Base-by-base conservation (phyloP, 306 rosid genomes). In the Cucurbita pepo region DNA sequence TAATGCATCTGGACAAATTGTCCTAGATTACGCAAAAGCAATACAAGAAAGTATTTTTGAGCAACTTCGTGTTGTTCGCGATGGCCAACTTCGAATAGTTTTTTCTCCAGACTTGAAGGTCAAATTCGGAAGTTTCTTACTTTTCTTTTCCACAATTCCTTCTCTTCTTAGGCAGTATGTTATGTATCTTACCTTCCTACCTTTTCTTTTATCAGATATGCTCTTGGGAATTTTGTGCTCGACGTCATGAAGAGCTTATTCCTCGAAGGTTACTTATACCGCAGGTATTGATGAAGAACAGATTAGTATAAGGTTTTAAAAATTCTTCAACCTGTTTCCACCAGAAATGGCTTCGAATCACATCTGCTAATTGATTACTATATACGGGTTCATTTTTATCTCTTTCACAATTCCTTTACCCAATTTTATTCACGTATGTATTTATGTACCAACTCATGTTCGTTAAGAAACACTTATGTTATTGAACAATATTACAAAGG, bases 171-270 rank as follows among this genome's bases (percentile, higher is more conserved):
- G 41, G 10, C 6, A 44, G 6, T 40, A 66, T 18, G 34, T 10
- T 64, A 45, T 43, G 25, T 48, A 25, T 43, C 51, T 66, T 66
- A 66, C 40, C 40, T 25, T 47, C 11, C 55, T 21, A 22, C 43
- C 56, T 74, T 44, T 38, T 53, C 58, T 77, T 58, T 44, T 73
- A 70, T 57, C 84, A 93, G 98, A 93, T 93, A 73, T 90, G 96
- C 81, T 93, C 98, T 36, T 93, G 98, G 98, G 98, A 93, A 75
- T 93, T 93, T 79, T 93, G 98, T 87, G 98, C 98, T 50, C 87
- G 97, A 62, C 96, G 93, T 67, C 98, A 93, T 74, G 98, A 93
- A 83, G 98, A 93, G 83, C 96, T 93, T 64, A 93, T 93, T 74
- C 98, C 98, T 65, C 86, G 97, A 76, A 87, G 90, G 86, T 85